Evolutionary conservation across 2,329 filamentous ascomycete species (phyloP).

Genomic region (Trichoderma endophyticum): DNA sequence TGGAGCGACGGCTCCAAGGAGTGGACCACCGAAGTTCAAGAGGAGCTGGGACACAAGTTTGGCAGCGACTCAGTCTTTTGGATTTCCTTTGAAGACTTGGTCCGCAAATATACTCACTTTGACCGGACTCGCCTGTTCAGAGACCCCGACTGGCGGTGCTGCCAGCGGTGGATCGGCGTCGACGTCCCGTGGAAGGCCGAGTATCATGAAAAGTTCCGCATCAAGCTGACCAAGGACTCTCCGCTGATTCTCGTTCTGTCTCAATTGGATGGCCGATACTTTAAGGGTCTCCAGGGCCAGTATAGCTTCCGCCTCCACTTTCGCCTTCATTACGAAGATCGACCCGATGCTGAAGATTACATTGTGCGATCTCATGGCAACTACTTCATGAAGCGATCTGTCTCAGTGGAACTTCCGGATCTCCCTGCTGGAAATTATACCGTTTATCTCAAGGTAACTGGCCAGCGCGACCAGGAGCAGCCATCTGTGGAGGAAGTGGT

Average conservation of each 20-base stretch:
- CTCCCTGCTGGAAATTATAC: constrained; percentile 56
- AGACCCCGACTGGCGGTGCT: constrained; percentile 54
- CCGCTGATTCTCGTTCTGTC: constrained; percentile 59
- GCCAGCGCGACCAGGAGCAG: constrained; percentile 41
- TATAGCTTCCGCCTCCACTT: constrained; percentile 52
- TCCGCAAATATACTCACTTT: constrained; percentile 60
- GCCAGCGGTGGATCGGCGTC: constrained; percentile 59
- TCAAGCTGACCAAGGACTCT: constrained; percentile 53
- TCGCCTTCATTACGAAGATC: constrained; percentile 48
- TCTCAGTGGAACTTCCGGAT: constrained; percentile 55
- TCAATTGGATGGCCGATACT: constrained; percentile 61
- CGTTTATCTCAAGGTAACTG: constrained; percentile 55
- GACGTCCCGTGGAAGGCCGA: constrained; percentile 60
- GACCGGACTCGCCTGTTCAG: constrained; percentile 62
- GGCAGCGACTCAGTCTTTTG: constrained; percentile 62
- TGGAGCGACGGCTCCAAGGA: constrained; percentile 61
- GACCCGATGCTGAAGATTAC: constrained; percentile 54
- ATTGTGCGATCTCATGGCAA: constrained; percentile 58
- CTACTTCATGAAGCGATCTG: constrained; percentile 56
- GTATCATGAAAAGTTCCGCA: constrained; percentile 60
- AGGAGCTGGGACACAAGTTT: constrained; percentile 57
- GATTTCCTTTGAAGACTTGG: constrained; percentile 61
- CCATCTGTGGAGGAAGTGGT: constrained; percentile 56
- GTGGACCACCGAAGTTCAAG: constrained; percentile 56
- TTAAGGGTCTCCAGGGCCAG: constrained; percentile 58